phyloP scores from a whole-genome alignment of 441 rosid species.

The Syzygium syzygioides region DNA sequence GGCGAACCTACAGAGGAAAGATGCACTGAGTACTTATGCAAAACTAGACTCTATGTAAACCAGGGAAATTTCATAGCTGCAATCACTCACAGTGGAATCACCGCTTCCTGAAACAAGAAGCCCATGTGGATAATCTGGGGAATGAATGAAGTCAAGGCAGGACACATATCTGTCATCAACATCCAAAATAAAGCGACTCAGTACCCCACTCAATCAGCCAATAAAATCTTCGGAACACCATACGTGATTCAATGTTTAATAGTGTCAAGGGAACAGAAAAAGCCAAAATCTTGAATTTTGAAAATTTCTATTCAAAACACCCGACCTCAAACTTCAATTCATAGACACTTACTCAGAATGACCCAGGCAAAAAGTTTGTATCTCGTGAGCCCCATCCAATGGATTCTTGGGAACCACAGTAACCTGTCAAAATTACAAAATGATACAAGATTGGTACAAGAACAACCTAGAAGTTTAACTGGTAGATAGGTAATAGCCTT shows the following conservation, averaged over 20 bases:
- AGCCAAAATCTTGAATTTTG: not conserved
- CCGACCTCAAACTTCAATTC: not conserved
- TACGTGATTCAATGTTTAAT: not conserved
- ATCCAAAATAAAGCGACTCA: not conserved
- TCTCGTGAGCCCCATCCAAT: slow-evolving; percentile 82
- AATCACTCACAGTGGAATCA: slow-evolving; percentile 72
- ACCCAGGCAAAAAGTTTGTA: slow-evolving; percentile 90
- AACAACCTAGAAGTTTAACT: slow-evolving; percentile 3
- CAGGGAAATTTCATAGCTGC: not conserved
- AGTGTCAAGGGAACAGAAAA: not conserved
- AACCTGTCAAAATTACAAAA: slow-evolving; percentile 39
- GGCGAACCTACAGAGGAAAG: slow-evolving; percentile 53
- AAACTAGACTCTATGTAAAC: not conserved
- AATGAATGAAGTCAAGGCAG: slow-evolving; percentile 57
- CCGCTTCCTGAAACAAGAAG: slow-evolving; percentile 93
- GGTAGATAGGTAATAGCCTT: slow-evolving; percentile 20
- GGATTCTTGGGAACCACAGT: slow-evolving; percentile 76
- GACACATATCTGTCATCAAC: slow-evolving; percentile 58
- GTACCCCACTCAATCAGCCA: not conserved
- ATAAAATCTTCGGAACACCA: not conserved
- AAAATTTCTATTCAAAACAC: not conserved
- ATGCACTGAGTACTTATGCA: not conserved
- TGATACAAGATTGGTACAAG: not conserved
- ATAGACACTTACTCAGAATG: slow-evolving; percentile 84
- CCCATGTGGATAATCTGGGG: slow-evolving; percentile 44